Evolutionary conservation across 2,329 filamentous ascomycete genomes (phyloP).

Genomic region (Simplicillium aogashimaense): DNA sequence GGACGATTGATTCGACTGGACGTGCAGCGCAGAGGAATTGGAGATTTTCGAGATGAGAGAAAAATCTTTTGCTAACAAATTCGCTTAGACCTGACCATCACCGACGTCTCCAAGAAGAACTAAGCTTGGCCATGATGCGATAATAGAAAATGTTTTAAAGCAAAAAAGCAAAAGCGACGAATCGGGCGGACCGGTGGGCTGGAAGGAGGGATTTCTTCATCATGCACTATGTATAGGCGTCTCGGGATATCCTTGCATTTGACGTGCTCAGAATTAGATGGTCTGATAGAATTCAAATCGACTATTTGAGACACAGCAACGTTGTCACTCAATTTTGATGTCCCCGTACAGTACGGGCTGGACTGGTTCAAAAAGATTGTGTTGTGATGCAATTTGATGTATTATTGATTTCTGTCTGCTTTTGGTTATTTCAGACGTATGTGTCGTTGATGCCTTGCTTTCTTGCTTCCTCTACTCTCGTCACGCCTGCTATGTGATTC

Average conservation of each 20-base stretch:
- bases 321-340: background rate
- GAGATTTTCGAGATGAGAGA: background rate
- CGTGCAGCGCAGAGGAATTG: conserved; percentile 5
- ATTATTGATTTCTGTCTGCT: too few species aligned
- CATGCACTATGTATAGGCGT: conserved; percentile 38
- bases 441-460: too few species aligned
- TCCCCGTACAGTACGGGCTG: too few species aligned
- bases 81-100: conserved; percentile 36
- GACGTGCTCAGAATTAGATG: conserved; percentile 27
- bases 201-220: conserved; percentile 19
- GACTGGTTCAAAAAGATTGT: too few species aligned
- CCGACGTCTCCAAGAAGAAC: conserved; percentile 46
- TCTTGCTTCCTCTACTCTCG: conserved; percentile 1
- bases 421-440: too few species aligned
- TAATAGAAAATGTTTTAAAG: conserved; percentile 9
- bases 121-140: conserved; percentile 16
- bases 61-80: conserved; percentile 8
- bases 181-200: conserved; percentile 7
- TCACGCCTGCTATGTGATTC: conserved; percentile 4
- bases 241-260: conserved; percentile 45
- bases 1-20: background rate
- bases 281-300: conserved; percentile 22
- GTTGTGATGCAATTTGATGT: too few species aligned
- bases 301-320: background rate
- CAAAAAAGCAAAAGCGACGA: conserved; percentile 8